Conservation (phyloP, 2,329 filamentous ascomycete species). For the Aspergillus sclerotialis region DNA sequence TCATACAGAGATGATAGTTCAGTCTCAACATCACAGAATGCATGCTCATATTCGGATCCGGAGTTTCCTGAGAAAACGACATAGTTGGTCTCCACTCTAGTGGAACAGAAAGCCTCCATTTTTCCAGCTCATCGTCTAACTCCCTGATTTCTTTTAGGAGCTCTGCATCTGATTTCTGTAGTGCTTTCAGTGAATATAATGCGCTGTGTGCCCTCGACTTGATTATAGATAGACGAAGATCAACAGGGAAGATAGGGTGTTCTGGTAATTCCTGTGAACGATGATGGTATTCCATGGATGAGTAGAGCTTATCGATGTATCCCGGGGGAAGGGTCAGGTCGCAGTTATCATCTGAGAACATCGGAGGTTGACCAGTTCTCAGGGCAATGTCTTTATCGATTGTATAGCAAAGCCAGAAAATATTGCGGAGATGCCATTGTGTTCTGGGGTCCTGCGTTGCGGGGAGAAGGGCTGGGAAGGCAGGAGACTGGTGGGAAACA, state of each 20-base stretch:
- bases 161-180: conserved; percentile 48
- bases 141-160: conserved; percentile 50
- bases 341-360: conserved; percentile 46
- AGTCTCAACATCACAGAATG: conserved; percentile 44
- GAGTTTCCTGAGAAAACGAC: conserved; percentile 32
- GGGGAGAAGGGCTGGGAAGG: conserved; percentile 13
- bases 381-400: conserved; percentile 52
- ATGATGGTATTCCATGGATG: conserved; percentile 14
- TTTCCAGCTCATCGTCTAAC: conserved; percentile 51
- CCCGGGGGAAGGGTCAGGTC: conserved; percentile 44
- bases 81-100: conserved; percentile 41
- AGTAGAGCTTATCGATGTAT: conserved; percentile 28
- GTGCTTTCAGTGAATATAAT: conserved; percentile 45
- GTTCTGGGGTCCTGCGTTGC: conserved; percentile 11
- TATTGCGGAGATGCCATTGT: conserved; percentile 25
- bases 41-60: conserved; percentile 36
- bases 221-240: conserved; percentile 44
- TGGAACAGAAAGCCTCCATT: conserved; percentile 47
- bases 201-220: conserved; percentile 45
- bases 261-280: conserved; percentile 13
- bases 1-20: conserved; percentile 51
- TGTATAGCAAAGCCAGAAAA: conserved; percentile 52
- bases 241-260: conserved; percentile 38
- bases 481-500: conserved; percentile 15
- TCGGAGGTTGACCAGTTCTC: conserved; percentile 47